Base-by-base conservation (phyloP, 2,329 filamentous ascomycete species). In the Pseudopithomyces chartarum region DNA sequence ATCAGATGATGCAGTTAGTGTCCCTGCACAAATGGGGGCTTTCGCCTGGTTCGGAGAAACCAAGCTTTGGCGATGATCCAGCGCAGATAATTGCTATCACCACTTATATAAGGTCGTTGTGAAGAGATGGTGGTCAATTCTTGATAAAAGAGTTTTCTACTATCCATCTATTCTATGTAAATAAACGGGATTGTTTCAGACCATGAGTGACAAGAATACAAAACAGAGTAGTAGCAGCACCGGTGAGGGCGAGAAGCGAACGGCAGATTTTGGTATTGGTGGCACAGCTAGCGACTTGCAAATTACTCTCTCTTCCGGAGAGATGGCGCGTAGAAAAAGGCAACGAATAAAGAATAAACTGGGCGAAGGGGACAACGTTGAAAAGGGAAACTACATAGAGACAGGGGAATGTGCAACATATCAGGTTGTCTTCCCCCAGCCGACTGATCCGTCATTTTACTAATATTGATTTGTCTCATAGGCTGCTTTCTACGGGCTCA, bases 181-280 rank as follows among this genome's bases (percentile, higher is more conserved):
- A 7, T 40, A 40, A 40, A 40, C 36, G n/a, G 17, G 17, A 40
- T 40, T 19, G 17, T 40, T 19, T 40, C 36, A 10, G 73, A 40
- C 78, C 73, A 45, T 62, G 71, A 6, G 56, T 54, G 8, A 79
- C 49, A 46, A 76, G 51, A 69, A 77, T 72, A 6, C 63, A 59
- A 13, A 67, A 26, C 60, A 66, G 68, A 58, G 75, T 45, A 61
- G 74, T 57, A 47, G 66, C 39, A 55, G 56, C 36, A 40, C 36
- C 6, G 6, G 15, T 19, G 7, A 40, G 7, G 15, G 36, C 61
- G 64, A 33, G 32, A 33, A 33, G 7, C 7, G 7, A 33, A 33
- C 7, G 7, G 13, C 13, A 33, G 13, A 33, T 7, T 33, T 33
- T 33, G 13, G 7, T 33, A 33, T 33, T 33, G 13, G 32, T 33